These are phyloP conservation scores for Thalassiosira gravida DNA, from an alignment of 352 stramenopile species.

Conservation along the genomic window DNA sequence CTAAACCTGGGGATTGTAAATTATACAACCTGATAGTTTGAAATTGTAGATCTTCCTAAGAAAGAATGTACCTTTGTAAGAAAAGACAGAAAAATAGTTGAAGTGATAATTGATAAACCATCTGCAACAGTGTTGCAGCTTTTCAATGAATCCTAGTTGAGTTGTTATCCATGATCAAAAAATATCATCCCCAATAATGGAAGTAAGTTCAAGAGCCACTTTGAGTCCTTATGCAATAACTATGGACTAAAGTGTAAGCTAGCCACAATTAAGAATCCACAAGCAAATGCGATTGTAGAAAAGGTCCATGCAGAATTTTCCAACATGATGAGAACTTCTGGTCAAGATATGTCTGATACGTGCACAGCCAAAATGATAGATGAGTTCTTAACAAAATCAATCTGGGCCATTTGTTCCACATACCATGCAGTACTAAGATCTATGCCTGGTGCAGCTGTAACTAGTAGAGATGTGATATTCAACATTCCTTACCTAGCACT, in stretches of 20 bases:
- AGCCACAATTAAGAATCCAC: conserved; percentile 40
- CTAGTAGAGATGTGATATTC: not conserved
- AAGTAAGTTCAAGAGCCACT: conserved; percentile 45
- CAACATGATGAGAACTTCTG: conserved; percentile 34
- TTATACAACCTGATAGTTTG: not conserved
- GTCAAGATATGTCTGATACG: conserved; percentile 25
- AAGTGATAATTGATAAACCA: conserved; percentile 15
- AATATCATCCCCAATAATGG: not conserved
- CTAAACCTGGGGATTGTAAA: too few species aligned
- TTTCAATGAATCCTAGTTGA: conserved; percentile 35
- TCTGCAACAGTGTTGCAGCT: conserved; percentile 18
- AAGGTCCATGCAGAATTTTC: not conserved
- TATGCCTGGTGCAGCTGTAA: conserved; percentile 4
- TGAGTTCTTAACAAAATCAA: conserved; percentile 23
- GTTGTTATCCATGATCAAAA: conserved; percentile 30
- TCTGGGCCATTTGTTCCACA: conserved; percentile 37
- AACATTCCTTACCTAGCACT: not conserved
- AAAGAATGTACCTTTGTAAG: not conserved
- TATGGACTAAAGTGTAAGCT: conserved; percentile 44
- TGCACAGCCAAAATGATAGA: conserved; percentile 2
- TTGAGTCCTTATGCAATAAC: conserved; percentile 22
- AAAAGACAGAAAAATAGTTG: conserved; percentile 16
- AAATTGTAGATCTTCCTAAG: conserved; percentile 30
- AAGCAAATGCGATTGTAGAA: conserved; percentile 25
- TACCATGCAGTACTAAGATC: conserved; percentile 50